phyloP scores from a whole-genome alignment of 345 rosid genomes.

The Toxicodendron radicans region DNA sequence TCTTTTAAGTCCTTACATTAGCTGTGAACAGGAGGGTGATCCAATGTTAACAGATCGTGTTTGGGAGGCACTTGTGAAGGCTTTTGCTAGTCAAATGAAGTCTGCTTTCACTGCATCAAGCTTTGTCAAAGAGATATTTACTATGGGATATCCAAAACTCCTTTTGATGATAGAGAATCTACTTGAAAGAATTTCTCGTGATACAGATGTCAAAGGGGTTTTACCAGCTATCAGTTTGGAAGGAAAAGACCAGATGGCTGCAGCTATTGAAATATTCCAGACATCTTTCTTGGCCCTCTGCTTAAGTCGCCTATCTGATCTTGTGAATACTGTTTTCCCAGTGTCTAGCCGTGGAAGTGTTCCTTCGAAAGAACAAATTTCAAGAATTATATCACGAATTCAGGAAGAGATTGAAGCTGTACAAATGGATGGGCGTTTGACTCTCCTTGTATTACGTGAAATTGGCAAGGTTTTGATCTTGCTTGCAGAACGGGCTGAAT shows the following conservation, averaged over 20 bases:
- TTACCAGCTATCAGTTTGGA: constrained; percentile 75
- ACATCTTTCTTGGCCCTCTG: constrained; percentile 80
- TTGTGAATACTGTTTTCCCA: constrained; percentile 82
- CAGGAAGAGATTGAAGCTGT: constrained; percentile 96
- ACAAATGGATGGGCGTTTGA: constrained; percentile 81
- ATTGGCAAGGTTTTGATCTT: constrained; percentile 79
- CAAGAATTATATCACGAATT: constrained; percentile 75
- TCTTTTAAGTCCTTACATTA: constrained; percentile 23
- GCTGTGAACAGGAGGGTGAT: constrained; percentile 69
- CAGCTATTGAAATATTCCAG: constrained; percentile 82
- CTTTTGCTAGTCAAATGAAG: constrained; percentile 90
- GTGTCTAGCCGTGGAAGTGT: constrained; percentile 92
- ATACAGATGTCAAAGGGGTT: constrained; percentile 91
- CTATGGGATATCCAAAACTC: constrained; percentile 91
- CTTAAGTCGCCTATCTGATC: constrained; percentile 83
- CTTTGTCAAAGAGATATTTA: constrained; percentile 93
- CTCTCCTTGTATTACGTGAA: constrained; percentile 87
- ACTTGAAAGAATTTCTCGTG: constrained; percentile 76
- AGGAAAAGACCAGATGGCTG: constrained; percentile 78
- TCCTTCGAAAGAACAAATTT: constrained; percentile 88
- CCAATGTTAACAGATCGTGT: constrained; percentile 79
- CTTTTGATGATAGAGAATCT: constrained; percentile 78
- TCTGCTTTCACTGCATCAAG: constrained; percentile 96
- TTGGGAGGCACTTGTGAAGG: constrained; percentile 95
- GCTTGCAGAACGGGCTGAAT: constrained; percentile 86